Evolutionary conservation across 257 asterid genomes (phyloP), one percentile per base, ranked within the genome.

Genomic region (Lycium barbarum): DNA sequence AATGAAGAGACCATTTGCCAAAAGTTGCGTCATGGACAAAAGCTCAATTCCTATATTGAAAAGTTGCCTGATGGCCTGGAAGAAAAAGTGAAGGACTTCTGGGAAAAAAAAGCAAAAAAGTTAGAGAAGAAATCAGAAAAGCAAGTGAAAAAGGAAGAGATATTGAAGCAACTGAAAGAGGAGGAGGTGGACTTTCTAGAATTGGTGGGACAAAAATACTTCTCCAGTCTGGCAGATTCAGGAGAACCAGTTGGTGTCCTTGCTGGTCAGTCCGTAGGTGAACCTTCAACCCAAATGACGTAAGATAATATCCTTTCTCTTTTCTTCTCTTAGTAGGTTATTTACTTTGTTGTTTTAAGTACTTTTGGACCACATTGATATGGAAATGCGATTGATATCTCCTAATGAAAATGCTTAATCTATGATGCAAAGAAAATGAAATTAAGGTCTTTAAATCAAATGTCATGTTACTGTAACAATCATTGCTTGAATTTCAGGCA

Each of bases 241-340:
- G 99, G 99, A 67, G 98, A 97, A 87, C 98, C 99, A 0, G 99
- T 97, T 85, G 99, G 99, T 84, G 97, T 97, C 61, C 91, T 97
- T 89, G 98, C 98, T 81, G 99, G 97, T 87, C 99, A 97, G 92
- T 97, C 99, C 1, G 84, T 97, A 38, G 99, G 99, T 53, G 99
- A 97, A 93, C 99, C 99, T 66, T 97, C 99, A 58, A 97, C 99
- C 8, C 99, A 97, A 87, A 97, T 97, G 98, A 95, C 99, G 99
- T 97, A 94, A 91, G 98, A 70, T 85, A 36, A 78, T 88, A 13
- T 33, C 73, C 71, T 85, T 0, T 58, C 79, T 59, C 20, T 12
- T 61, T 84, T 12, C 83, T 85, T 51, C 83, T 73, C 79, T 83
- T n/a, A 36, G 43, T 82, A 63, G 17, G 78, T 67, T 51, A 35